Base-by-base conservation (phyloP, 179 eudicot species). In the Silene noctiflora region DNA sequence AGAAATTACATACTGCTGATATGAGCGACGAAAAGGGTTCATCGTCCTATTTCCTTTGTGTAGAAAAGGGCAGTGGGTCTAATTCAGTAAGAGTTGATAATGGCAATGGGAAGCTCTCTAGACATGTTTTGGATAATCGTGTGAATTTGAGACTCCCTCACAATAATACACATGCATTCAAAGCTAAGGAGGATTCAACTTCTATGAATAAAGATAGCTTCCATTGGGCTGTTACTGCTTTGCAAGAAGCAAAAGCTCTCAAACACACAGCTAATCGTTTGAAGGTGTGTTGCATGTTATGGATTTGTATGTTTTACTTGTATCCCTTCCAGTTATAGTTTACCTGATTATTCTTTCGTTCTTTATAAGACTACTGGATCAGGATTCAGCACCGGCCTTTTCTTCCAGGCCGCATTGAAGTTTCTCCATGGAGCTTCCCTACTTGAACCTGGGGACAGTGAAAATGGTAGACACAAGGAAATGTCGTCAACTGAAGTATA, bases 321-420 rank as follows among this genome's bases (percentile, higher is more conserved):
- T 35, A 35, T 6, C 8, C 42, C 42, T 35, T 78, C 27, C 44
- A 11, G 39, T 68, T 46, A 17, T 44, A 51, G 39, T 48, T 48
- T 67, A 13, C 33, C 75, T 80, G 29, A 73, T 74, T 65, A 33
- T 63, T 64, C 10, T 60, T 39, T 71, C 29, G 44, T 69, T 78
- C 59, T 25, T 13, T 39, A 79, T 21, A 70, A 85, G 87, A 75
- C 71, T 67, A 67, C 75, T 75, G 86, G 84, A 33, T 82, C 87
- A 74, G 84, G 81, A 31, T 71, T 69, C 59, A 86, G 87, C 75
- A 82, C 89, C 6, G 77, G 73, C 21, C 77, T 84, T 31, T 82
- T 80, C 77, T 84, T 86, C 82, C 87, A 86, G 76, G 89, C 89
- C 16, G 84, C 85, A 21, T 77, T 86, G 79, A 86, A 86, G 79